Conservation (phyloP, 768 basidiomycete genomes). For the Lentinula lateritia region DNA sequence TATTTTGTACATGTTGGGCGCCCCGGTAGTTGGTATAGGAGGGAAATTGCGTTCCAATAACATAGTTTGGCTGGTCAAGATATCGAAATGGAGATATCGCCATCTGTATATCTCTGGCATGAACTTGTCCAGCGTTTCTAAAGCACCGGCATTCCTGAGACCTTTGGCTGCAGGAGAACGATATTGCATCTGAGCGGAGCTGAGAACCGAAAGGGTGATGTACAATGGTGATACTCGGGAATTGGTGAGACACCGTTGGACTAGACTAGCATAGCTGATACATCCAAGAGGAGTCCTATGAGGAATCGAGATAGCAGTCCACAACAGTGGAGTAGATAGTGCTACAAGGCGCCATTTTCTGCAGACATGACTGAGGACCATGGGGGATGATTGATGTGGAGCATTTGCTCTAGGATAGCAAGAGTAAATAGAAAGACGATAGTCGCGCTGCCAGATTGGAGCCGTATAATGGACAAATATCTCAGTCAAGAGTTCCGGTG, state of each 20-base stretch:
- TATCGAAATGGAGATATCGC: neutral
- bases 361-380: neutral
- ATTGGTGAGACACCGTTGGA: neutral
- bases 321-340: neutral
- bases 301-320: neutral
- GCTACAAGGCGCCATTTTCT: neutral
- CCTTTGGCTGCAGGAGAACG: neutral
- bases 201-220: neutral
- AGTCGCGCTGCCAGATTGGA: neutral
- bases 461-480: neutral
- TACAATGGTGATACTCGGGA: neutral
- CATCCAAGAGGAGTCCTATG: neutral
- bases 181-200: neutral
- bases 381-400: neutral
- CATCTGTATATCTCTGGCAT: neutral
- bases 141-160: neutral
- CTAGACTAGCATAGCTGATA: neutral
- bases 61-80: neutral
- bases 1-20: neutral
- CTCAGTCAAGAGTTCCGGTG: neutral
- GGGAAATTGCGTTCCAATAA: neutral
- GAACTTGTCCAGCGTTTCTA: neutral
- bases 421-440: neutral
- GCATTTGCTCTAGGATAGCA: neutral
- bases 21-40: neutral